Evolutionary conservation across 225 moss, liverwort and hornwort genomes (phyloP), one percentile per base, ranked within the genome.

Genomic region (Sphagnum contortum): DNA sequence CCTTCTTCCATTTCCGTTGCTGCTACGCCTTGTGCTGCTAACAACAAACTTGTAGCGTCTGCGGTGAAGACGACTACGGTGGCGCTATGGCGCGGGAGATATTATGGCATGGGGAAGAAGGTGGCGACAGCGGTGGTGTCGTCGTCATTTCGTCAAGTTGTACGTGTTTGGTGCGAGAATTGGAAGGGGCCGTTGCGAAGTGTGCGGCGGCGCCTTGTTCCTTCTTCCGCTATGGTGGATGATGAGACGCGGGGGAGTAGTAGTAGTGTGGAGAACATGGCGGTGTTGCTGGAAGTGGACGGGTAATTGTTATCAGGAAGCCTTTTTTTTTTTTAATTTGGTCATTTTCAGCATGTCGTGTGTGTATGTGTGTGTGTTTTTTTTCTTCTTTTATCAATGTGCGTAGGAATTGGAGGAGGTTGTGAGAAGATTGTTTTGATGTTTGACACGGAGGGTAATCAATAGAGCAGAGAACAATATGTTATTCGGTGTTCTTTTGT

Each of bases 281-380:
- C 90, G 63, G 72, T 94, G 55, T 71, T 94, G 60, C 72, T 94
- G 77, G 94, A 94, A 79, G 76, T 94, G 57, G 90, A 94, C 69
- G 94, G 94, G 92, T 93, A 85, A 29, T 29, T 29, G 29, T 29
- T 29, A 29, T 29, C 29, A 29, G 29, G 29, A 29, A 29, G 29
- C 29, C 29, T 45, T 66, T 57, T 13, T 73, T 63, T 60, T 55
- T 29, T 29, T 61, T 48, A 50, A 55, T 49, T 54, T 55, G 47
- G 48, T 63, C 59, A 54, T 63, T 51, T 44, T 60, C 10, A 29
- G 48, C 49, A 44, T 11, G 60, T 14, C 48, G 48, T 44, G 58
- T 12, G 46, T 4, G 3, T 45, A n/a, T 7, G 12, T 44, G 2
- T 47, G 5, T 45, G 10, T 48, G 46, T 11, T 9, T 47, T 12